phyloP scores from a whole-genome alignment of 2,329 filamentous ascomycete species.

The Colletotrichum magnum region DNA sequence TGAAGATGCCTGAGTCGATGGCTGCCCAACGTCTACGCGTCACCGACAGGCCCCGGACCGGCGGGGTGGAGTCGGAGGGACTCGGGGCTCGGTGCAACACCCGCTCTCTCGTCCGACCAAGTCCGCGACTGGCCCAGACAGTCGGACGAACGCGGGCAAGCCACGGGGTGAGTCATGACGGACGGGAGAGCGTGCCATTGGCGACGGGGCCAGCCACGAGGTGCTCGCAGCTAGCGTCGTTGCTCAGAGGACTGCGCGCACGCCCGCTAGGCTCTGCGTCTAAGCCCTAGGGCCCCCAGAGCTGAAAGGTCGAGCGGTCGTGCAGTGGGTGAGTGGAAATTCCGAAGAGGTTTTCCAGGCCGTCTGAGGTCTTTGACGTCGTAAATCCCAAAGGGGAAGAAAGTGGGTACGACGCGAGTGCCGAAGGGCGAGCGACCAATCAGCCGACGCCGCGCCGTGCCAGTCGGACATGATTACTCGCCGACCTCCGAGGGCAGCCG shows the following conservation, averaged over 20 bases:
- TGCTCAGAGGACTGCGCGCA: too few relatives aligned
- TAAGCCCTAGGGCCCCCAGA: too few relatives aligned
- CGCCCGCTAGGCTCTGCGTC: too few relatives aligned
- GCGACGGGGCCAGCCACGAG: conserved; percentile 1
- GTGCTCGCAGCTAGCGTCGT: conserved; percentile 13
- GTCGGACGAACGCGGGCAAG: background rate
- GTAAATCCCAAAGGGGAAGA: conserved; percentile 25
- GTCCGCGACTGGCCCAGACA: too few relatives aligned
- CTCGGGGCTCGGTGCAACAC: too few relatives aligned
- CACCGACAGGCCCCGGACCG: too few relatives aligned
- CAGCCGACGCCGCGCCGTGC: conserved; percentile 17
- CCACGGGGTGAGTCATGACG: conserved; percentile 8
- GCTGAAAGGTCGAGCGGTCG: too few relatives aligned
- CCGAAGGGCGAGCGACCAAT: conserved; percentile 16
- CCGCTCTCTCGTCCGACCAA: too few relatives aligned
- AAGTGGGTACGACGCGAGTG: conserved; percentile 11
- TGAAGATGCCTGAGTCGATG: too few relatives aligned
- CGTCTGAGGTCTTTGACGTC: conserved; percentile 24
- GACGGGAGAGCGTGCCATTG: background rate
- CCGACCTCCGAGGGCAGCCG: conserved; percentile 31
- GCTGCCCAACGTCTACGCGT: too few relatives aligned
- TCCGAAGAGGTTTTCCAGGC: background rate
- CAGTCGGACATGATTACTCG: conserved; percentile 28
- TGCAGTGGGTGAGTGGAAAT: too few relatives aligned
- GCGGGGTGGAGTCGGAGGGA: too few relatives aligned